phyloP scores from a whole-genome alignment of 345 rosid genomes.

The Melaleuca quinquenervia region DNA sequence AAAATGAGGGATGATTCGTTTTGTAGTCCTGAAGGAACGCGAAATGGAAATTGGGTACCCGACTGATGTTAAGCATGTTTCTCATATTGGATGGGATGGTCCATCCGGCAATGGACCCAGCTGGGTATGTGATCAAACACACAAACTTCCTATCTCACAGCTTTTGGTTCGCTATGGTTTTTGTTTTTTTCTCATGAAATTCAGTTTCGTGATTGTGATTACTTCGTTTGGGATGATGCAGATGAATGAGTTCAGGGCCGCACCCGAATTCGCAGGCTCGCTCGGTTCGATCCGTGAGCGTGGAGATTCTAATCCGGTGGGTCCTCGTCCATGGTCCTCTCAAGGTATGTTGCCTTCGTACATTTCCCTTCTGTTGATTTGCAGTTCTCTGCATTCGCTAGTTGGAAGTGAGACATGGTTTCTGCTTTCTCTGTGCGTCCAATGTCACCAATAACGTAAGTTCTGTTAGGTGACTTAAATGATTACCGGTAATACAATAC shows the following conservation, averaged over 20 bases:
- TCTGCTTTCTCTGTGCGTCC: not conserved
- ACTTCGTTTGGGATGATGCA: slow-evolving; percentile 14
- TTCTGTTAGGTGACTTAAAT: too few species aligned
- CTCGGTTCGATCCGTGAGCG: slow-evolving; percentile 15
- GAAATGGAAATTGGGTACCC: slow-evolving; percentile 85
- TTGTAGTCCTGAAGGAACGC: slow-evolving; percentile 56
- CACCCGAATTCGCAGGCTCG: slow-evolving; percentile 53
- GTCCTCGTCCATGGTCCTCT: slow-evolving; percentile 44
- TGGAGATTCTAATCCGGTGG: slow-evolving; percentile 31
- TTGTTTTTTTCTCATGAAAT: not conserved
- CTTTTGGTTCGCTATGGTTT: not conserved
- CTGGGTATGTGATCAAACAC: slow-evolving; percentile 50
- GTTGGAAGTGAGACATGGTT: not conserved
- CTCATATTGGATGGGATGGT: slow-evolving; percentile 86
- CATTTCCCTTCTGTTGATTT: not conserved
- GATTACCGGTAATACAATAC: too few species aligned
- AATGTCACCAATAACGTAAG: not conserved
- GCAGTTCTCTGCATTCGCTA: not conserved
- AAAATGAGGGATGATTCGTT: not conserved
- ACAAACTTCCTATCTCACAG: not conserved
- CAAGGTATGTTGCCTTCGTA: slow-evolving; percentile 22
- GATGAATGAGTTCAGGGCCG: slow-evolving; percentile 75
- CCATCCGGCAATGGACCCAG: slow-evolving; percentile 59
- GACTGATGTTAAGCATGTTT: slow-evolving; percentile 88
- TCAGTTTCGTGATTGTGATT: not conserved